These are phyloP conservation scores for Cyberlindnera meyerae DNA, from an alignment of 805 yeast genomes.

Conservation along the genomic window DNA sequence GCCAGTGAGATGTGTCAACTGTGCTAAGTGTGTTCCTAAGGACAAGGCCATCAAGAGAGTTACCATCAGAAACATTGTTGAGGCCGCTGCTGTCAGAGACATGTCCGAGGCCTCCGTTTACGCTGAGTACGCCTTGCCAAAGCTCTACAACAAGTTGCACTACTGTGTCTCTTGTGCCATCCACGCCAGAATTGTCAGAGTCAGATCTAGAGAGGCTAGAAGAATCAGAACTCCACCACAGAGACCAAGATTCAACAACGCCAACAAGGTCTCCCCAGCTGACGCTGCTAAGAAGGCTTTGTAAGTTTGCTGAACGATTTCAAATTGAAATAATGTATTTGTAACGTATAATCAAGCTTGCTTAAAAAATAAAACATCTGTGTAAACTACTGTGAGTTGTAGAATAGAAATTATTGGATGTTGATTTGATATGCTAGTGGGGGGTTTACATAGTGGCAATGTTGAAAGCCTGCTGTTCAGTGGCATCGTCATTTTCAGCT, in stretches of 20 bases:
- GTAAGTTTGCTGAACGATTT: conserved; percentile 27
- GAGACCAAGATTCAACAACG: conserved; percentile 97
- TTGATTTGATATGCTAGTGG: too few species aligned
- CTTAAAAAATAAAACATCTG: conserved; percentile 1
- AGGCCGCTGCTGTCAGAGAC: conserved; percentile 99
- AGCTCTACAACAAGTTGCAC: conserved; percentile 99
- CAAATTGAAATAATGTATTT: conserved; percentile 3
- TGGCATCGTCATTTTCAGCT: conserved; percentile 3
- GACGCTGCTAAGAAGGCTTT: conserved; percentile 95
- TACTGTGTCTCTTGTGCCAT: conserved; percentile 99
- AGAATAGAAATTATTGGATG: too few species aligned
- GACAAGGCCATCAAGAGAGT: conserved; percentile 99
- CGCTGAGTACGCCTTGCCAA: conserved; percentile 98
- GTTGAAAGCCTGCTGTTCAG: conserved; percentile 6
- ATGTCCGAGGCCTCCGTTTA: conserved; percentile 99
- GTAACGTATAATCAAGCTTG: conserved; percentile 8
- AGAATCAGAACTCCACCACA: conserved; percentile 98
- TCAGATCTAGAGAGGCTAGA: conserved; percentile 98
- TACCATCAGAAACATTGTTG: conserved; percentile 99
- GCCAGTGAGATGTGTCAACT: conserved; percentile 99
- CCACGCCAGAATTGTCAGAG: conserved; percentile 99
- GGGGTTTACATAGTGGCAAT: conserved; percentile 4
- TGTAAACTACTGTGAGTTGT: background rate
- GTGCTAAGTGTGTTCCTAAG: conserved; percentile 99
- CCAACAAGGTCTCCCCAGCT: conserved; percentile 92